These are phyloP conservation scores for Acanthamoeba divionensis DNA, from an alignment of 208 protist species.

Conservation along the genomic window DNA sequence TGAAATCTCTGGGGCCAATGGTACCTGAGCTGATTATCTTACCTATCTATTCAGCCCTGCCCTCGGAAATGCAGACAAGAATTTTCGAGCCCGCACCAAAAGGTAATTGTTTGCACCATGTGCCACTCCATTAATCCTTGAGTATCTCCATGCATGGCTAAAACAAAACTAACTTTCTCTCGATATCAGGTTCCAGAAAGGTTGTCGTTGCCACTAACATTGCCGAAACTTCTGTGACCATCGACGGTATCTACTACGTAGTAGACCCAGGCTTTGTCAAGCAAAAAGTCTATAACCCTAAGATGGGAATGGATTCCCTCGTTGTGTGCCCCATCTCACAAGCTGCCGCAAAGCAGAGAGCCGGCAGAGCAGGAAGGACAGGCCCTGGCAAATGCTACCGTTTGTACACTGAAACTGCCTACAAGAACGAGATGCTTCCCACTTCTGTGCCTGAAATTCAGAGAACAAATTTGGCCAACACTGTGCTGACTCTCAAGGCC, in stretches of 20 bases:
- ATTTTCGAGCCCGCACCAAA: constrained; percentile 92
- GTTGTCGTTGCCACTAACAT: constrained; percentile 99
- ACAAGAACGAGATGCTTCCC: constrained; percentile 17
- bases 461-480: constrained; percentile 73
- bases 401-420: constrained; percentile 80
- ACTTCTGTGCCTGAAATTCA: constrained; percentile 84
- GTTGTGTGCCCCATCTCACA: constrained; percentile 68
- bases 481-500: constrained; percentile 82
- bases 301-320: constrained; percentile 62
- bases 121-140: background rate
- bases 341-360: constrained; percentile 75
- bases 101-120: background rate
- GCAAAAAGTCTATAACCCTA: constrained; percentile 74
- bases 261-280: constrained; percentile 84
- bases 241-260: constrained; percentile 98
- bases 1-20: constrained; percentile 79
- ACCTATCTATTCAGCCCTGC: constrained; percentile 96
- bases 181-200: constrained; percentile 83
- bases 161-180: background rate
- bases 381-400: constrained; percentile 73
- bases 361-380: constrained; percentile 80
- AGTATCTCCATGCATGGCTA: background rate
- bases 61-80: constrained; percentile 94
- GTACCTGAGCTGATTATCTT: constrained; percentile 91
- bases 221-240: constrained; percentile 99